Evolutionary conservation across 495 filamentous ascomycete species (phyloP), one percentile per base, ranked within the genome.

Genomic region (Aspergillus nanangensis): DNA sequence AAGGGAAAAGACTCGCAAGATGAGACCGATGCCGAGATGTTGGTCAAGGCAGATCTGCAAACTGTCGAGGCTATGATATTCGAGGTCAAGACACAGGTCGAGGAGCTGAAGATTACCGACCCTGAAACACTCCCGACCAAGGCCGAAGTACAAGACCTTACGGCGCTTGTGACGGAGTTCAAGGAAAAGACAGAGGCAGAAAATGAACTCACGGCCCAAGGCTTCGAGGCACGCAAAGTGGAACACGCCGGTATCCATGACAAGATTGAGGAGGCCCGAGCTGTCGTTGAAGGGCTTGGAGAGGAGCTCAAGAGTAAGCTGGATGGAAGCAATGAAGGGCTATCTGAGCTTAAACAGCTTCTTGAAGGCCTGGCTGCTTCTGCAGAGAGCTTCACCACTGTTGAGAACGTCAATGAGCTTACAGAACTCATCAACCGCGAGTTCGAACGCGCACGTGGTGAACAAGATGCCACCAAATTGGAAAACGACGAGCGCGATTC

Each of bases 401-500:
- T 79, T 5, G 71, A 74, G 17, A 87, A 85, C 50, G 68, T 96
- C 25, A 90, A 89, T 57, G 84, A 90, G 49, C 72, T 95, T 32
- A 81, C 86, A 45, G 87, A 95, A 45, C 75, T 80, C 1, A 78
- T 95, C 53, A 90, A 83, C 56, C 62, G 75, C 0, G 91, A 93
- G 50, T 94, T 95, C 48, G 87, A 94, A 50, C 81, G 86, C 18
- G 78, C 83, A 8, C 82, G 84, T 39, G 77, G 79, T 8, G 77
- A 80, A 27, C 70, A 88, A 15, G 81, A 87, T 50, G 81, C 80
- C 5, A 68, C 76, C 27, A 90, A 84, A 61, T 69, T 84, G 13
- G 86, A 92, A 33, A 74, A 80, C 4, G 88, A 92, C 51, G 85
- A 94, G 59, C 83, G 86, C 45, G 74, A 93, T 47, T 81, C 86